A percentile compares a stretch with the other conserved stretches of the same genome.
These are phyloP conservation scores for Mucor ambiguus DNA, from an alignment of 371 early-diverging fungal genomes.

Conservation along the genomic window DNA sequence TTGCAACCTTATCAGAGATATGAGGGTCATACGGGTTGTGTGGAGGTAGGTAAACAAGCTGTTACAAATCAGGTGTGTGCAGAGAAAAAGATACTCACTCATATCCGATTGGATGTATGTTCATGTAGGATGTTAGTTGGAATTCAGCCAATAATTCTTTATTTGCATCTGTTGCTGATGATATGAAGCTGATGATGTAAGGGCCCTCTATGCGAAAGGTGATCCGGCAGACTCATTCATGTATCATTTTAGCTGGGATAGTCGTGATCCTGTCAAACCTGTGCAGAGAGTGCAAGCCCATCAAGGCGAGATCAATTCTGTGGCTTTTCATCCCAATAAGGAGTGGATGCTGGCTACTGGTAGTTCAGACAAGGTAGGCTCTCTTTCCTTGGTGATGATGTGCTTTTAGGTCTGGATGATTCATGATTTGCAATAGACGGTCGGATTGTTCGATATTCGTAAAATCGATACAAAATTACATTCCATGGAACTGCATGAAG, in stretches of 20 bases:
- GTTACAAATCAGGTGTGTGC: neutral
- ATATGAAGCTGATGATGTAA: slow-evolving; percentile 88
- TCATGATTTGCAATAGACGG: slow-evolving; percentile 53
- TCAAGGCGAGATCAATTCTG: slow-evolving; percentile 89
- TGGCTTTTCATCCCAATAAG: slow-evolving; percentile 89
- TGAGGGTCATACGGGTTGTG: slow-evolving; percentile 85
- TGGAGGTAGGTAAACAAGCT: slow-evolving; percentile 77
- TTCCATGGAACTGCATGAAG: slow-evolving; percentile 88
- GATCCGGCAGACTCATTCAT: no score
- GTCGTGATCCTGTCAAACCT: slow-evolving; percentile 62
- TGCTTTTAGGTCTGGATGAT: neutral
- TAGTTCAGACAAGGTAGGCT: slow-evolving; percentile 83
- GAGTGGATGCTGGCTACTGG: slow-evolving; percentile 94
- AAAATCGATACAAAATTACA: slow-evolving; percentile 83
- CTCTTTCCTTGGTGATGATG: neutral
- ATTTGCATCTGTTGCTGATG: slow-evolving; percentile 97
- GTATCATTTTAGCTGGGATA: slow-evolving; percentile 66
- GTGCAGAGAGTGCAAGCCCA: slow-evolving; percentile 82
- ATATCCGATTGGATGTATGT: slow-evolving; percentile 9
- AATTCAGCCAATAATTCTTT: slow-evolving; percentile 74
- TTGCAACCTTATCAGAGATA: slow-evolving; percentile 79
- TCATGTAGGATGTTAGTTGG: slow-evolving; percentile 89
- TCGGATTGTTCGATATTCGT: slow-evolving; percentile 97
- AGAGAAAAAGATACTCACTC: neutral
- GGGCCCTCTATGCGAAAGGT: slow-evolving; percentile 8